Percentiles rank a stretch among this genome's conserved stretches.
Conservation (phyloP, 1,284 basidiomycete species). For the Wallemia mellicola region DNA sequence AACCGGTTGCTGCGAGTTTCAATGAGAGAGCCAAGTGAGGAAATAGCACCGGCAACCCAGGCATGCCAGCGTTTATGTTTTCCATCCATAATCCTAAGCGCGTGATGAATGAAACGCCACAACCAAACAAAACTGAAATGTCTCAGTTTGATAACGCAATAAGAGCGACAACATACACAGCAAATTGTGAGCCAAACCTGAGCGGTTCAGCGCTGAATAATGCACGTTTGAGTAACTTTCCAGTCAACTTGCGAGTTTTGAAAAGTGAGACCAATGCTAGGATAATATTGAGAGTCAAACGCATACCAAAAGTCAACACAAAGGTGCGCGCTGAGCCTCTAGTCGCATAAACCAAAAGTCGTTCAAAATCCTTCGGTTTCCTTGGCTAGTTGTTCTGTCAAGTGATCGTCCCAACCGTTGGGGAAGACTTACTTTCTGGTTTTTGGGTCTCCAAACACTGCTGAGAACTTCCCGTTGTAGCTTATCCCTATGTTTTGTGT, state of each 20-base stretch:
- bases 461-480: not conserved
- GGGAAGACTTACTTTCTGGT: not conserved
- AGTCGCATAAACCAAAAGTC: not conserved
- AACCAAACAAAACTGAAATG: not conserved
- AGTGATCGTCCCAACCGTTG: too few relatives aligned
- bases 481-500: not conserved
- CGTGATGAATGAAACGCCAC: not conserved
- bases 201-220: not conserved
- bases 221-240: not conserved
- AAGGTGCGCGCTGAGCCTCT: not conserved
- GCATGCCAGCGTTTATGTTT: not conserved
- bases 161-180: not conserved
- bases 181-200: not conserved
- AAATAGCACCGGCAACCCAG: not conserved
- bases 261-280: not conserved
- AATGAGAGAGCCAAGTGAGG: not conserved
- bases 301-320: not conserved
- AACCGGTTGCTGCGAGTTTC: not conserved
- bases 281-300: not conserved
- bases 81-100: not conserved
- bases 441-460: conserved; percentile 1
- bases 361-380: not conserved
- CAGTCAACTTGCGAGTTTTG: not conserved
- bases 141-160: not conserved
- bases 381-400: too few relatives aligned